phyloP scores from a whole-genome alignment of 2,329 filamentous ascomycete genomes.

The Phaeoacremonium minimum region DNA sequence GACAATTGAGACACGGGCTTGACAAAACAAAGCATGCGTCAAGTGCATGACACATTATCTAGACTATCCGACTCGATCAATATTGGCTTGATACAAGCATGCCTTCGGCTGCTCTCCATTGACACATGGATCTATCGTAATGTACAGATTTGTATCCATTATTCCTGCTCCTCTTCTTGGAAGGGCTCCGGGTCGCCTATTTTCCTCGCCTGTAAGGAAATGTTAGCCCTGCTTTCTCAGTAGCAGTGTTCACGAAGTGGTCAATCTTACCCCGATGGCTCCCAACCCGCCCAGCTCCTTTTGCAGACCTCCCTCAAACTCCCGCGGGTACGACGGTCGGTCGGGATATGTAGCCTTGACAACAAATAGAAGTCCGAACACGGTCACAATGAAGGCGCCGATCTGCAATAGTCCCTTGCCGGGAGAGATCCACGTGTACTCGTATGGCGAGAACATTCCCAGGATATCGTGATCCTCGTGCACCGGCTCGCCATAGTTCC shows the following conservation, averaged over 20 bases:
- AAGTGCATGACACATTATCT: too few species aligned
- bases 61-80: too few species aligned
- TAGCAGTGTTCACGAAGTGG: too few species aligned
- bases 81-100: too few species aligned
- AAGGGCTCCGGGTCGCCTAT: slow-evolving; percentile 51
- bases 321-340: slow-evolving; percentile 61
- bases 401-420: slow-evolving; percentile 67
- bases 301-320: slow-evolving; percentile 69
- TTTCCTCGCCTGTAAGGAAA: slow-evolving; percentile 42
- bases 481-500: slow-evolving; percentile 93
- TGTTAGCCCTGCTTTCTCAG: slow-evolving; percentile 8
- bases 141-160: slow-evolving; percentile 11
- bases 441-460: slow-evolving; percentile 82
- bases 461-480: slow-evolving; percentile 96
- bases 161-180: slow-evolving; percentile 19
- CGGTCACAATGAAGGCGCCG: slow-evolving; percentile 59
- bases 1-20: too few species aligned
- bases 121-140: too few species aligned
- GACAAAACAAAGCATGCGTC: too few species aligned
- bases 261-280: slow-evolving; percentile 63
- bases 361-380: slow-evolving; percentile 61
- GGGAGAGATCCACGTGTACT: slow-evolving; percentile 78
- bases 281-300: slow-evolving; percentile 69
- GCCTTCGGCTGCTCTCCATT: too few species aligned
- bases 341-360: slow-evolving; percentile 72